Conservation (phyloP, 371 early-diverging fungal genomes). For the Batrachochytrium dendrobatidis region DNA sequence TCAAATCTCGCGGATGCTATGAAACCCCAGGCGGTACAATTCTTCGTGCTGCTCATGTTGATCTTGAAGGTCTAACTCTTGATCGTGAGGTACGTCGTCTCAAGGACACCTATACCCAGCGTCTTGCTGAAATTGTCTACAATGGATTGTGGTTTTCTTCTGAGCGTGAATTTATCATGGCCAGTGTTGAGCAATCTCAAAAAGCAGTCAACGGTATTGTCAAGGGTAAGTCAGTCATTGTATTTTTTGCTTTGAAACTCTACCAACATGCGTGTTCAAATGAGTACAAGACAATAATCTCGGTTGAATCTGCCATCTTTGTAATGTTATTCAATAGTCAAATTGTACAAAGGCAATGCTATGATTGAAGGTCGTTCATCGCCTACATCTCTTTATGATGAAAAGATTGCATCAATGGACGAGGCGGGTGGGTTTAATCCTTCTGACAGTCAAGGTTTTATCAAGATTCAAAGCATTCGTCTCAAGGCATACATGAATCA, state of each 20-base stretch:
- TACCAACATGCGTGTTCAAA: not conserved
- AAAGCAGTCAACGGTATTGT: conserved; percentile 82
- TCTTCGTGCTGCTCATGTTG: conserved; percentile 87
- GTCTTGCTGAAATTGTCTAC: conserved; percentile 65
- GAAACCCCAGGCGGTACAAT: conserved; percentile 97
- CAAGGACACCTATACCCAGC: conserved; percentile 60
- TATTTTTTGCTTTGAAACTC: not conserved
- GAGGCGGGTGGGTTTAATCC: conserved; percentile 92
- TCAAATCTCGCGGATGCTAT: conserved; percentile 97
- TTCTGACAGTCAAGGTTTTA: conserved; percentile 89
- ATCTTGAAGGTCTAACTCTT: conserved; percentile 88
- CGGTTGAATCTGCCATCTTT: no score
- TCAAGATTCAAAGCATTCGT: conserved; percentile 92
- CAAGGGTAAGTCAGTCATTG: conserved; percentile 38
- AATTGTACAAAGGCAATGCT: conserved; percentile 93
- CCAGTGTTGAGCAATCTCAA: conserved; percentile 76
- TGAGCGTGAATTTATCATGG: conserved; percentile 82
- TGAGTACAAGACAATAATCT: not conserved
- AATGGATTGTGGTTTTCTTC: conserved; percentile 95
- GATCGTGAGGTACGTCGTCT: conserved; percentile 91
- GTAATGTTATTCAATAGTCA: no score
- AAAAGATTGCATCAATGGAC: conserved; percentile 87
- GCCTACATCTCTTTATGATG: conserved; percentile 79
- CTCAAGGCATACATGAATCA: conserved; percentile 80
- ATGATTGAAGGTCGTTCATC: conserved; percentile 82